These are phyloP conservation scores for Planoprotostelium fungivorum DNA, from an alignment of 78 protist species.

Conservation along the genomic window DNA sequence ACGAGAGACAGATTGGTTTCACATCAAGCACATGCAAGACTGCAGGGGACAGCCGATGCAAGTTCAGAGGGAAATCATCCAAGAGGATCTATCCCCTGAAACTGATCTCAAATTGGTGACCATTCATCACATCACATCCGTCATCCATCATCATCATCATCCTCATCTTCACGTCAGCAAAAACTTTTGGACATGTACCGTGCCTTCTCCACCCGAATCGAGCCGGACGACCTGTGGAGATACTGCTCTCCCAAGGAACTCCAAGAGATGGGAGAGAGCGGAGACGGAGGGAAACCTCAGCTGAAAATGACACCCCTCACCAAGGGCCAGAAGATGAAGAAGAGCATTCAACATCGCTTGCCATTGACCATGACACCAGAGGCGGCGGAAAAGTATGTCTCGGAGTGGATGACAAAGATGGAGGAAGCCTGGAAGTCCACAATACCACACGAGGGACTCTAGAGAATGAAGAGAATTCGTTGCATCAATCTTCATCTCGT, in stretches of 20 bases:
- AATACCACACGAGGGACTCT: too few species aligned
- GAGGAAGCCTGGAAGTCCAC: background rate
- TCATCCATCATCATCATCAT: background rate
- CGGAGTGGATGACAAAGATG: background rate
- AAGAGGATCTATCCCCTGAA: background rate
- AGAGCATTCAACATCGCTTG: background rate
- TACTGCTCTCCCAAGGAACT: background rate
- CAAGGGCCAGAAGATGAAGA: background rate
- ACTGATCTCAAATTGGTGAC: background rate
- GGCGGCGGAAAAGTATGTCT: background rate
- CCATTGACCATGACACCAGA: background rate
- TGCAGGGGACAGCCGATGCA: background rate
- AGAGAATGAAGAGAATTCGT: too few species aligned
- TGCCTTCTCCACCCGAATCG: background rate
- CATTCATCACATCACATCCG: background rate
- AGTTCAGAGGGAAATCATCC: background rate
- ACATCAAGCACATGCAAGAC: background rate
- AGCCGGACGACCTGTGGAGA: background rate
- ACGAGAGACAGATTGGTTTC: background rate
- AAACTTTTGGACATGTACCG: background rate
- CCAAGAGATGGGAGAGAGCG: background rate
- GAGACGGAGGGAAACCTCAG: background rate
- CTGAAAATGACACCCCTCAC: background rate
- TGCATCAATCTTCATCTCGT: too few species aligned
- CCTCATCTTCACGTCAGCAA: too few species aligned